A percentile compares a stretch with the other conserved stretches of the same genome.
Conservation (phyloP, 2,329 filamentous ascomycete genomes). For the Nannizzia gypsea region DNA sequence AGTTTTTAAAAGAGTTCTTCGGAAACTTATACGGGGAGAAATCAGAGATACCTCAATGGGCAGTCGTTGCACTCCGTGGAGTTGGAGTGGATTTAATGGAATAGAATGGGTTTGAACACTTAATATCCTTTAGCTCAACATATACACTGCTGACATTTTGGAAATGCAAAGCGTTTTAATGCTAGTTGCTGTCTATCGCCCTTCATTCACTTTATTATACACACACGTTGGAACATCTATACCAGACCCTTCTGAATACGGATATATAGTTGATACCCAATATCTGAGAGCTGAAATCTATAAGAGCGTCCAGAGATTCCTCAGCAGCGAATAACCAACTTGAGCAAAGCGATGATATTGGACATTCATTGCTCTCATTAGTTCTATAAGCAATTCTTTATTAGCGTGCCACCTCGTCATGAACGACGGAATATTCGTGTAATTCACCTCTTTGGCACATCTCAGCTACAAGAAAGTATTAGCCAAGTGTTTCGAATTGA, state of each 20-base stretch:
- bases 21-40: conserved; percentile 55
- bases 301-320: no score
- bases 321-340: no score
- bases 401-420: neutral
- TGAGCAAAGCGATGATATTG: no score
- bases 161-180: neutral
- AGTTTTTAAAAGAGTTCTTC: conserved; percentile 71
- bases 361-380: neutral
- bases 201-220: neutral
- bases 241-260: no score
- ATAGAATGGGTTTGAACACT: neutral
- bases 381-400: neutral
- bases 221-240: no score
- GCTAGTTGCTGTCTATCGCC: no score
- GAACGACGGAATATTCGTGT: neutral
- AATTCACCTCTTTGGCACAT: neutral
- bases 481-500: neutral
- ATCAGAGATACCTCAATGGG: conserved; percentile 67
- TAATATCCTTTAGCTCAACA: neutral
- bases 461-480: neutral
- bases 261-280: no score
- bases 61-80: conserved; percentile 60
- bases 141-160: neutral
- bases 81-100: conserved; percentile 67
- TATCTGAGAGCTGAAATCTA: no score